Evolutionary conservation across 2,329 filamentous ascomycete genomes (phyloP).

Genomic region (Aspergillus pseudoglaucus): DNA sequence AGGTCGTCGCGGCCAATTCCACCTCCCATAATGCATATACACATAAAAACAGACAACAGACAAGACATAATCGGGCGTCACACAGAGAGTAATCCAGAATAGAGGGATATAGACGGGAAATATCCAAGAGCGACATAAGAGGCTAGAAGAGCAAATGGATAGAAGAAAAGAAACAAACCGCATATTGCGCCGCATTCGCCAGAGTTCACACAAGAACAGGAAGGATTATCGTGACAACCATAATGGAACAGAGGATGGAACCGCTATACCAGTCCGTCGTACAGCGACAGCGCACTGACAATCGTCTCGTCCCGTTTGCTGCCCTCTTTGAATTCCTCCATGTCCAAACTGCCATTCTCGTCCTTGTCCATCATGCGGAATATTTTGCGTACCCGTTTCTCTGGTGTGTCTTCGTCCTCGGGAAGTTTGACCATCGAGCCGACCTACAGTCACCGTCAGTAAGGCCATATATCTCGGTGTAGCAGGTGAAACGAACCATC

Average conservation of each 20-base stretch:
- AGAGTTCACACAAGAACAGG: background rate
- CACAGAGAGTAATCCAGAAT: too few species aligned
- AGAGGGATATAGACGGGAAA: too few species aligned
- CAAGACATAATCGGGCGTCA: too few species aligned
- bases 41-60: too few species aligned
- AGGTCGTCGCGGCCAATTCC: too few species aligned
- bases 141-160: background rate
- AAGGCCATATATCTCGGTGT: background rate
- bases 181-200: constrained; percentile 3
- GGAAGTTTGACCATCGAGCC: constrained; percentile 99
- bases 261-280: constrained; percentile 80
- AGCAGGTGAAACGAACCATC: constrained; percentile 61
- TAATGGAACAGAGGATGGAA: background rate
- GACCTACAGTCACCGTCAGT: constrained; percentile 52
- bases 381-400: constrained; percentile 97
- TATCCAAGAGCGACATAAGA: background rate
- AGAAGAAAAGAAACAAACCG: background rate
- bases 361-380: constrained; percentile 99
- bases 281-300: constrained; percentile 90
- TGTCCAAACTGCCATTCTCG: constrained; percentile 93
- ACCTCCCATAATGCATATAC: too few species aligned
- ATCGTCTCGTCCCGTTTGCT: constrained; percentile 99
- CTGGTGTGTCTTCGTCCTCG: constrained; percentile 96
- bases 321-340: constrained; percentile 98
- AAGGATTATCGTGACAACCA: background rate